Evolutionary conservation across 2,329 filamentous ascomycete genomes (phyloP), one percentile per base, ranked within the genome.

Genomic region (Akanthomyces muscarius): DNA sequence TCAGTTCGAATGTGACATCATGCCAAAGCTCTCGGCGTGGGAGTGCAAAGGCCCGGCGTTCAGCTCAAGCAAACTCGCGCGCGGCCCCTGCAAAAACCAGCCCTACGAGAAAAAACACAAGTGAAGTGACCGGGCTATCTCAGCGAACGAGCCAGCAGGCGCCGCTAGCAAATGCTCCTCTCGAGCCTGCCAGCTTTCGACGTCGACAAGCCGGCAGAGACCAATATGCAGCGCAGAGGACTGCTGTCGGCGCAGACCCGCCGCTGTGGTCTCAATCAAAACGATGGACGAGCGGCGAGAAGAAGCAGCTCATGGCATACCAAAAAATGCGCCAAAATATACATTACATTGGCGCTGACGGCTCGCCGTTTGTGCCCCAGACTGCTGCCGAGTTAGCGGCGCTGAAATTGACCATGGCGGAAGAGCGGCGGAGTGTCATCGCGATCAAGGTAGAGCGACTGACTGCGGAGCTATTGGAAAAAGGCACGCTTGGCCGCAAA

Each of bases 331-430:
- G 63, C 45, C 52, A 62, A n/a, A 65, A 67, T 55, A 44, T 70
- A 41, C 53, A 55, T 23, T 61, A 63, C 10, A 63, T 64, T 28
- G 63, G 68, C 25, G 55, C 61, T 6, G 41, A 54, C 23, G 51
- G 61, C 6, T 70, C 68, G 4, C 67, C 68, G 1, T 67, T 65
- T 30, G 52, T 67, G n/a, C 69, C 69, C 8, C 50, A 44, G 13
- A 65, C 47, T 2, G 64, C 67, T 16, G 42, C 52, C 3, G 65
- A 69, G 38, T 69, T 59, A 16, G 50, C 54, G 0, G 45, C 62
- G 1, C 7, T 63, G 28, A 63, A 63, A 42, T 10, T 54, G 10
- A 50, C 18, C 6, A 33, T 55, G 41, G 50, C 62, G 8, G 62
- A 63, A 21, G 62, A 63, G 51, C 47, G 55, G 18, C 48, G 48